Base-by-base conservation (phyloP, 2,329 filamentous ascomycete genomes). In the Paecilomyces formosus region DNA sequence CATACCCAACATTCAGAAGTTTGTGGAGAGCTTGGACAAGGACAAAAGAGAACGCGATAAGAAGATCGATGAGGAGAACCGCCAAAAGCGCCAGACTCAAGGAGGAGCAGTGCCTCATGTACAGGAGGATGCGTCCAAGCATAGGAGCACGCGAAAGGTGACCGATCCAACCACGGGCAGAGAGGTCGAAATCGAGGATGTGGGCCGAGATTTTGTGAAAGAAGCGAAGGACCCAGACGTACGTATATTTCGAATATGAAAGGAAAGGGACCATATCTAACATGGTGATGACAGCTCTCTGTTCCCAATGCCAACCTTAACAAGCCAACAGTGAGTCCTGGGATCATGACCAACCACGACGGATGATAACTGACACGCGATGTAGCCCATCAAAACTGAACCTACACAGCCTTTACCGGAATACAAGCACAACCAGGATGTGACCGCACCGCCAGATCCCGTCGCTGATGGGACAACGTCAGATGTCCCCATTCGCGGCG, bases 401-500 rank as follows among this genome's bases (percentile, higher is more conserved):
- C 74, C 87, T 0, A 80, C 81, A 0, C 90, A 95, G 71, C 86
- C 86, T 0, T 85, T 87, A 28, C 82, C 88, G 60, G 89, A 96
- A 63, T 97, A 97, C 74, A 89, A 88, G 63, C 71, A 88, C 58
- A 89, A 86, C 9, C 93, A 97, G 75, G 93, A 97, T 74, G 81
- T 96, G 58, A 96, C 91, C 0, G 90, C 93, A 0, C 93, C 93
- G 1, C 93, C 93, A 1, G 92, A 95, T 64, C 93, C 93, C 0
- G 80, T 96, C 21, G 86, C 87, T 15, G 82, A 87, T 58, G 90
- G 91, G 24, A 85, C 88, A 33, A 97, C 93, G 0, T 92, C 90
- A 26, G 94, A 97, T 74, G 92, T 97, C 1, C 94, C 94, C 2
- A 96, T 97, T 59, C 89, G 92, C 69, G 93, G 92, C 67, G 93